Percentiles rank a stretch among this genome's conserved stretches.
phyloP scores from a whole-genome alignment of 2,329 filamentous ascomycete genomes.

The Tolypocladium cylindrosporum region DNA sequence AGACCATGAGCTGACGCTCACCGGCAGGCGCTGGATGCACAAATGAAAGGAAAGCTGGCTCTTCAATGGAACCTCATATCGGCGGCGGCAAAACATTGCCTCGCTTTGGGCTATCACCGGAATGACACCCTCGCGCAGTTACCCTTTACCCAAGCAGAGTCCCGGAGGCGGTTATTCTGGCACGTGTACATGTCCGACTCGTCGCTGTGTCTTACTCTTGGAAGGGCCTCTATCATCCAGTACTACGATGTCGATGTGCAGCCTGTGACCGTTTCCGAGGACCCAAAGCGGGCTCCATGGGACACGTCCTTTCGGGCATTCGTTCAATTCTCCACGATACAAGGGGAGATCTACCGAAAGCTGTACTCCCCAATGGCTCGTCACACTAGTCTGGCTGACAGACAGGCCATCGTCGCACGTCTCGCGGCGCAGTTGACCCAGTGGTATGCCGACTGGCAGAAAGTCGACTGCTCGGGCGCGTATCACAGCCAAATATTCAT shows the following conservation, averaged over 20 bases:
- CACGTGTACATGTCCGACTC: conserved; percentile 10
- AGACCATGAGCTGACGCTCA: not conserved
- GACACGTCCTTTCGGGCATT: not conserved
- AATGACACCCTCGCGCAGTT: conserved; percentile 4
- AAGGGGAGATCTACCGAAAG: conserved; percentile 5
- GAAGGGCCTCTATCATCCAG: conserved; percentile 8
- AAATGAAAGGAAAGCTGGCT: conserved; percentile 7
- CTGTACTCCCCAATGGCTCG: conserved; percentile 5
- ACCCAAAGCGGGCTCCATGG: conserved; percentile 6
- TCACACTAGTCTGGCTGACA: not conserved
- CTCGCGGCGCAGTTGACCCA: conserved; percentile 4
- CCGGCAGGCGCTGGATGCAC: conserved; percentile 7
- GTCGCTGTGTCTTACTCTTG: conserved; percentile 7
- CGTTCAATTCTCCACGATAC: conserved; percentile 1
- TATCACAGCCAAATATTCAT: conserved; percentile 7
- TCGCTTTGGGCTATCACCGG: conserved; percentile 10
- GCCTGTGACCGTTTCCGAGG: conserved; percentile 1
- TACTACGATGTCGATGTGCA: conserved; percentile 8
- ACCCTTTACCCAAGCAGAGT: conserved; percentile 2
- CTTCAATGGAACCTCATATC: conserved; percentile 9
- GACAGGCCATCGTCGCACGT: not conserved
- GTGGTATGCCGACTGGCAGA: conserved; percentile 8
- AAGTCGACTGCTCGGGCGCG: conserved; percentile 5
- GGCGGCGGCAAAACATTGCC: conserved; percentile 8
- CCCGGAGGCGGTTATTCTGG: conserved; percentile 9